Percentiles rank a stretch among this genome's conserved stretches.
These are phyloP conservation scores for Calonectria henricotiae DNA, from an alignment of 2,329 filamentous ascomycete species.

Conservation along the genomic window DNA sequence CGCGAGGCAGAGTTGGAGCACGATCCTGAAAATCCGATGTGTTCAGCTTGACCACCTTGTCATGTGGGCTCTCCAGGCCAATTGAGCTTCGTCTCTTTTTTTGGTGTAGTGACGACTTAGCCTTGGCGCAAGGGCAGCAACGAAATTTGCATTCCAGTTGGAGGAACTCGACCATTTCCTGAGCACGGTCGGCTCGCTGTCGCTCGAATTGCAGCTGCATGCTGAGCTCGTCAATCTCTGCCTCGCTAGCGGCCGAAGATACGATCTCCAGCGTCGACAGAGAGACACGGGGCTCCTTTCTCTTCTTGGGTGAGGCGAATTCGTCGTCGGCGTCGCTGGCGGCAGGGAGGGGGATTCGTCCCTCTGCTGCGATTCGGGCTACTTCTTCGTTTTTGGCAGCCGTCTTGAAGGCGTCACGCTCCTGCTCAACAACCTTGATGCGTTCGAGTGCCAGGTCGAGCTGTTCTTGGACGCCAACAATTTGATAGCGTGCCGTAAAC, in stretches of 20 bases:
- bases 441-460: slow-evolving; percentile 76
- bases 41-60: slow-evolving; percentile 59
- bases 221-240: slow-evolving; percentile 73
- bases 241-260: slow-evolving; percentile 71
- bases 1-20: slow-evolving; percentile 36
- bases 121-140: slow-evolving; percentile 75
- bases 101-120: slow-evolving; percentile 45
- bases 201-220: slow-evolving; percentile 72
- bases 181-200: slow-evolving; percentile 77
- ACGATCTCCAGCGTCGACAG: slow-evolving; percentile 67
- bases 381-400: slow-evolving; percentile 83
- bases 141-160: slow-evolving; percentile 81
- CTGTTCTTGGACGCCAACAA: slow-evolving; percentile 78
- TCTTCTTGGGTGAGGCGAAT: slow-evolving; percentile 73
- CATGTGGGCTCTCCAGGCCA: slow-evolving; percentile 49
- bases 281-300: slow-evolving; percentile 63
- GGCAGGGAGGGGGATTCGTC: slow-evolving; percentile 76
- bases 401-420: slow-evolving; percentile 82
- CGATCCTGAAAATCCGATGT: slow-evolving; percentile 50
- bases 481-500: slow-evolving; percentile 77
- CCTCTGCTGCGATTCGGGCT: slow-evolving; percentile 80
- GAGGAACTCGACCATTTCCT: slow-evolving; percentile 83
- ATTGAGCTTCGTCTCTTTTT: slow-evolving; percentile 50
- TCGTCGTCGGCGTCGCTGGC: slow-evolving; percentile 72
- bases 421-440: slow-evolving; percentile 78